Conservation (phyloP, 148 eudicot genomes). For the Tetragonia tetragonoides region DNA sequence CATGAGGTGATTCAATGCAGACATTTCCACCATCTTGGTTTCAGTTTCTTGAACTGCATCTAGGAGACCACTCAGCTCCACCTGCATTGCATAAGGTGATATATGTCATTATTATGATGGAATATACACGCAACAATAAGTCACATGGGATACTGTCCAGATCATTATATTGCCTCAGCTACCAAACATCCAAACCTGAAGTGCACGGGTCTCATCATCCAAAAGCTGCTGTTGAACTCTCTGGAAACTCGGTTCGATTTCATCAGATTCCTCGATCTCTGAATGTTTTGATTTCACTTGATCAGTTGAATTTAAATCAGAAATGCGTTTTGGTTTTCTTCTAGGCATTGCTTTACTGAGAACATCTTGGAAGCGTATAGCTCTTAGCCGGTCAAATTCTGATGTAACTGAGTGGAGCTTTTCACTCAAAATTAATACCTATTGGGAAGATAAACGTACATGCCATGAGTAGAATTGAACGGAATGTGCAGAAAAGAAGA, state of each 20-base stretch:
- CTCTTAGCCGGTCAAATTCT: conserved; percentile 88
- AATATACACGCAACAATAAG: neutral
- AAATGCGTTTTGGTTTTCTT: conserved; percentile 51
- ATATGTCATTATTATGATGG: neutral
- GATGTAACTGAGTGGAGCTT: conserved; percentile 88
- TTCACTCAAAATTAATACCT: conserved; percentile 94
- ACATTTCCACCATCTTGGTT: conserved; percentile 96
- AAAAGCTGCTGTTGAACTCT: conserved; percentile 76
- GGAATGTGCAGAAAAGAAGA: neutral
- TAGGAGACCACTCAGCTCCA: conserved; percentile 68
- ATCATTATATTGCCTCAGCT: neutral
- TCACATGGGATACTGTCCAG: neutral
- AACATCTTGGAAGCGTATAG: conserved; percentile 83
- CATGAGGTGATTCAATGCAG: conserved; percentile 94
- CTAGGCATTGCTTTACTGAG: conserved; percentile 72
- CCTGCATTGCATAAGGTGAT: conserved; percentile 35
- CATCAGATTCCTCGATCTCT: conserved; percentile 47
- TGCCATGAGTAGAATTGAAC: too few relatives aligned
- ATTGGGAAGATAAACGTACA: neutral
- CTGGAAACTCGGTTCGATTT: conserved; percentile 53
- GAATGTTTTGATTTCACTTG: conserved; percentile 30
- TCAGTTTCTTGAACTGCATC: conserved; percentile 94
- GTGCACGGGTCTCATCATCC: conserved; percentile 92
- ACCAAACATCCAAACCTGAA: conserved; percentile 54
- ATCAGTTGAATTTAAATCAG: conserved; percentile 32